Evolutionary conservation across 2,329 filamentous ascomycete genomes (phyloP).

Genomic region (Westerdykella sp.): DNA sequence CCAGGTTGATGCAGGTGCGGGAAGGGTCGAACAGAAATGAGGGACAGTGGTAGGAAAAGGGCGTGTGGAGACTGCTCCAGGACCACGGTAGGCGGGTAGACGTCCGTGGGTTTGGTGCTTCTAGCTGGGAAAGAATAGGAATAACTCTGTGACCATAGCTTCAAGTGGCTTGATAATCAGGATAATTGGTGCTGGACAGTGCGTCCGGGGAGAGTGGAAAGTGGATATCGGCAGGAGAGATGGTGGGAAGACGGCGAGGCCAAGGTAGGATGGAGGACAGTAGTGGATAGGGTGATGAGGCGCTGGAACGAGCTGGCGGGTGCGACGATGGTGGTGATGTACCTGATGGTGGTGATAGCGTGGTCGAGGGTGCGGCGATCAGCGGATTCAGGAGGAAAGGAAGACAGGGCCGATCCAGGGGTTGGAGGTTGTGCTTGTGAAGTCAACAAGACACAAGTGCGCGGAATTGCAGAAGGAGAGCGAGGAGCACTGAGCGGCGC

Average conservation of each 20-base stretch:
- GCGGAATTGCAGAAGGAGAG: constrained; percentile 14
- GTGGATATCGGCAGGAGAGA: constrained; percentile 26
- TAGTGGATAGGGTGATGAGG: constrained; percentile 8
- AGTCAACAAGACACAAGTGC: too few species aligned
- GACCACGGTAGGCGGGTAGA: constrained; percentile 39
- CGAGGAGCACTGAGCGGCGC: constrained; percentile 17
- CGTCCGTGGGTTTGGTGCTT: constrained; percentile 35
- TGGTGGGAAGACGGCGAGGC: constrained; percentile 13
- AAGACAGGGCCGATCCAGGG: constrained; percentile 13
- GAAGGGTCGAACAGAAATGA: constrained; percentile 35
- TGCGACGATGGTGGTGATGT: constrained; percentile 16
- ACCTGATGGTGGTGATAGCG: constrained; percentile 5
- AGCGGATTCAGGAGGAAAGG: constrained; percentile 10
- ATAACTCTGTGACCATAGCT: constrained; percentile 37
- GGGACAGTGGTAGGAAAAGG: constrained; percentile 37
- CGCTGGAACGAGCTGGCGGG: constrained; percentile 21
- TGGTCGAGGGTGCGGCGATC: constrained; percentile 12
- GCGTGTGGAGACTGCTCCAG: constrained; percentile 37
- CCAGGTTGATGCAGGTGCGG: constrained; percentile 36
- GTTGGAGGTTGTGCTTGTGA: constrained; percentile 20
- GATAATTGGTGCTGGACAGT: constrained; percentile 31
- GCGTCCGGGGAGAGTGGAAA: constrained; percentile 32
- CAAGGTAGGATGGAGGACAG: constrained; percentile 1
- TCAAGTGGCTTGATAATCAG: constrained; percentile 31
- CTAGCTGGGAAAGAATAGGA: constrained; percentile 36